These are phyloP conservation scores for Plasmodium malariae DNA, from an alignment of 169 alveolate genomes.

Conservation along the genomic window DNA sequence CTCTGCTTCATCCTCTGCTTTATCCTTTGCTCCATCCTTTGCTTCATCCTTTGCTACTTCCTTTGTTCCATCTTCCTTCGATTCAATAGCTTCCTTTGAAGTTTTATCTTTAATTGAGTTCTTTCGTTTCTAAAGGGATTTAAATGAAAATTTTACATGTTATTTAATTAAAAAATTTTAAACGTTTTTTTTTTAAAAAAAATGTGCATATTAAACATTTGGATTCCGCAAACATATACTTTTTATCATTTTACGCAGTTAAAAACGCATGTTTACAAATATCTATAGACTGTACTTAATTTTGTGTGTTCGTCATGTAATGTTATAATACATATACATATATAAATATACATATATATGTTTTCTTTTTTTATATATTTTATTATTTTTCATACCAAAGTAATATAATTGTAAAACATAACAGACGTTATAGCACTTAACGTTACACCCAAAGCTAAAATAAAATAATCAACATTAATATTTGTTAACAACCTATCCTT, in stretches of 20 bases:
- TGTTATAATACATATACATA: background rate
- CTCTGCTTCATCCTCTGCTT: background rate
- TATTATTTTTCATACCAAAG: slow-evolving; percentile 8
- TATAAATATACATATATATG: too few species aligned
- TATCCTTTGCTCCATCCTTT: background rate
- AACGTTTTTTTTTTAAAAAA: too few species aligned
- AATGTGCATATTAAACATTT: too few species aligned
- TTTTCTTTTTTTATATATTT: too few species aligned
- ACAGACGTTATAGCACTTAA: slow-evolving; percentile 3
- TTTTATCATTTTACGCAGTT: too few species aligned
- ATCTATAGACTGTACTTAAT: too few species aligned
- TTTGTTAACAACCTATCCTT: background rate
- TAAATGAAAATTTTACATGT: too few species aligned
- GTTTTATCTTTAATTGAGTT: background rate
- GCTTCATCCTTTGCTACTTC: background rate
- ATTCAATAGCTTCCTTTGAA: background rate
- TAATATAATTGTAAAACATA: background rate
- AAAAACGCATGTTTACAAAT: too few species aligned
- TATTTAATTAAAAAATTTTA: too few species aligned
- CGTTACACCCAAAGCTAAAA: background rate
- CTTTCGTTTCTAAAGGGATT: background rate
- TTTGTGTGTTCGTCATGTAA: background rate
- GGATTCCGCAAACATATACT: too few species aligned
- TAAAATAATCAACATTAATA: background rate
- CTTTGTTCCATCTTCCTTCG: background rate